phyloP scores from a whole-genome alignment of 192 early-diverging fungal species.

The Chytriomyces sp. region DNA sequence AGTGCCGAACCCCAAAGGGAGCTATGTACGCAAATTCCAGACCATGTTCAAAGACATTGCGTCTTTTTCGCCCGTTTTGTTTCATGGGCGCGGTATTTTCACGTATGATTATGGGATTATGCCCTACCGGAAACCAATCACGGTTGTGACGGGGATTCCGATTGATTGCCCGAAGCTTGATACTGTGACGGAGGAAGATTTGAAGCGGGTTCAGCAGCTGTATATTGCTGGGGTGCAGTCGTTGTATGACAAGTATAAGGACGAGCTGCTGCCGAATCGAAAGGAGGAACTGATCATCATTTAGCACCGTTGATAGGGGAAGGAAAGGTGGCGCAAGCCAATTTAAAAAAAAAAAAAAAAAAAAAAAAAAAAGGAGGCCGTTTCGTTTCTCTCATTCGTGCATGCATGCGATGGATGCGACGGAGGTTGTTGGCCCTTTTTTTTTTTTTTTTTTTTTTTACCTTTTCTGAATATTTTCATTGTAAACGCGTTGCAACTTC shows the following conservation, averaged over 20 bases:
- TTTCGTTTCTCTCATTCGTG: no score
- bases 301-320: slow-evolving; percentile 2
- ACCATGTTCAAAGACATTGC: slow-evolving; percentile 63
- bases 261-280: slow-evolving; percentile 69
- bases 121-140: slow-evolving; percentile 49
- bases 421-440: no score
- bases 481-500: no score
- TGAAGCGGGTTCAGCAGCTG: slow-evolving; percentile 63
- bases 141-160: slow-evolving; percentile 27
- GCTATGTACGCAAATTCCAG: slow-evolving; percentile 70
- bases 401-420: no score
- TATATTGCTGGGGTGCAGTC: slow-evolving; percentile 70
- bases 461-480: no score
- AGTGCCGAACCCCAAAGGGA: slow-evolving; percentile 71
- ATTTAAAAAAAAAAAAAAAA: no score
- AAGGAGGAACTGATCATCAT: slow-evolving; percentile 67
- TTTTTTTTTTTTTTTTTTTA: no score
- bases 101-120: slow-evolving; percentile 72
- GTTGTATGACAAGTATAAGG: slow-evolving; percentile 74
- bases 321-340: no score
- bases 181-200: slow-evolving; percentile 63
- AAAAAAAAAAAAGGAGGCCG: no score
- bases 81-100: slow-evolving; percentile 89
- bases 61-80: slow-evolving; percentile 58
- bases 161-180: slow-evolving; percentile 63